These are phyloP conservation scores for Pelargonium cotyledonis DNA, from an alignment of 441 rosid genomes.

Conservation along the genomic window DNA sequence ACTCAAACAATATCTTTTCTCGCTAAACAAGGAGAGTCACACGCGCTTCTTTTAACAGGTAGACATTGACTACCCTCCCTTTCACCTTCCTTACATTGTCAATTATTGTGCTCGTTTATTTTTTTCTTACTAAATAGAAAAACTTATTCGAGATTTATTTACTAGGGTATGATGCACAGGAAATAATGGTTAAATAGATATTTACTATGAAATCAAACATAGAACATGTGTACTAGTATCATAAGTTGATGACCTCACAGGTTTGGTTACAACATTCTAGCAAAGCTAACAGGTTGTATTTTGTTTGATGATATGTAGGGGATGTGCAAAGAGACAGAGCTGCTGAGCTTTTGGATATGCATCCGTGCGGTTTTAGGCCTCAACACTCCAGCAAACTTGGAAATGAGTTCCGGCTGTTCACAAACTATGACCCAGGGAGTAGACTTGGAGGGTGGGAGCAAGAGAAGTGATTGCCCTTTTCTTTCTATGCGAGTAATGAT, in stretches of 20 bases:
- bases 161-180: background rate
- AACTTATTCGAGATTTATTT: background rate
- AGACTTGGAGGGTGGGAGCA: conserved; percentile 82
- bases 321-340: conserved; percentile 73
- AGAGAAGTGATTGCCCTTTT: conserved; percentile 28
- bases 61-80: background rate
- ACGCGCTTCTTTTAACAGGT: conserved; percentile 87
- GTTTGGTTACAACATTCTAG: background rate
- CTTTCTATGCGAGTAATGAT: background rate
- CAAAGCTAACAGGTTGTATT: background rate
- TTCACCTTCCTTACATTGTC: background rate
- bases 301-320: conserved; percentile 37
- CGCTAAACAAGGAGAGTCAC: conserved; percentile 35
- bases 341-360: conserved; percentile 64
- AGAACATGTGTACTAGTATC: background rate
- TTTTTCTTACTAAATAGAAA: too few relatives aligned
- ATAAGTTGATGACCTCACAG: background rate
- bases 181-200: background rate
- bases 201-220: background rate
- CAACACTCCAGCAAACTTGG: conserved; percentile 81
- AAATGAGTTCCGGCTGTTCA: conserved; percentile 70
- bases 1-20: conserved; percentile 57
- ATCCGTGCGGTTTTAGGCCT: conserved; percentile 70
- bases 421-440: conserved; percentile 66
- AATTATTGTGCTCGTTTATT: too few relatives aligned